Evolutionary conservation across 768 basidiomycete species (phyloP).

Genomic region (Suillus tomentosus): DNA sequence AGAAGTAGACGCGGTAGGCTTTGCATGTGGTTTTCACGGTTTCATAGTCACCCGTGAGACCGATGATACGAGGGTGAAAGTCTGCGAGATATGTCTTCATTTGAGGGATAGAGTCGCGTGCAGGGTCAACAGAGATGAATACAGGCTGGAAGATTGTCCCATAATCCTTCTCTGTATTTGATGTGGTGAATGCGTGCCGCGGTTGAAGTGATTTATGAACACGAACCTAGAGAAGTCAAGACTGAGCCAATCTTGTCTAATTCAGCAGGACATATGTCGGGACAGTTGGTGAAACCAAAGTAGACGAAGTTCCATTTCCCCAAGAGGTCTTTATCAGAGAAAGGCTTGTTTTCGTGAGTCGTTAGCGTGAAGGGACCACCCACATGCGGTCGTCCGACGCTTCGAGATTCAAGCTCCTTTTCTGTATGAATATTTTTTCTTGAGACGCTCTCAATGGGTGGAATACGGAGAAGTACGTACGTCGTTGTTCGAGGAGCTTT

Average conservation of each 20-base stretch:
- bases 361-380: slow-evolving; percentile 88
- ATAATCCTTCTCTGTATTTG: slow-evolving; percentile 59
- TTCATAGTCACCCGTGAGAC: slow-evolving; percentile 85
- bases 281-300: slow-evolving; percentile 99
- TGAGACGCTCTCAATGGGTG: not conserved
- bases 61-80: slow-evolving; percentile 90
- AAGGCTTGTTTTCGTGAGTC: slow-evolving; percentile 64
- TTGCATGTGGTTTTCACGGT: slow-evolving; percentile 88
- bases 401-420: slow-evolving; percentile 69
- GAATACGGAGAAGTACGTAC: slow-evolving; percentile 41
- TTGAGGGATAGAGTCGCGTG: slow-evolving; percentile 71
- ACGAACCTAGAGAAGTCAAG: slow-evolving; percentile 66
- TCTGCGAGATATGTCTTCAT: slow-evolving; percentile 72
- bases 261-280: slow-evolving; percentile 98
- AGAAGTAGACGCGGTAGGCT: slow-evolving; percentile 97
- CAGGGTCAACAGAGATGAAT: slow-evolving; percentile 97
- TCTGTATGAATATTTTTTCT: slow-evolving; percentile 42
- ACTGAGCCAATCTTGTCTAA: slow-evolving; percentile 91
- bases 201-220: slow-evolving; percentile 2
- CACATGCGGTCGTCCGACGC: slow-evolving; percentile 83
- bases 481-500: slow-evolving; percentile 71
- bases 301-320: slow-evolving; percentile 93
- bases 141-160: slow-evolving; percentile 81
- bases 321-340: slow-evolving; percentile 80
- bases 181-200: slow-evolving; percentile 15